A percentile compares a stretch with the other conserved stretches of the same genome.
Evolutionary conservation across 805 yeast genomes (phyloP).

Genomic region (Zygoascus tannicola): DNA sequence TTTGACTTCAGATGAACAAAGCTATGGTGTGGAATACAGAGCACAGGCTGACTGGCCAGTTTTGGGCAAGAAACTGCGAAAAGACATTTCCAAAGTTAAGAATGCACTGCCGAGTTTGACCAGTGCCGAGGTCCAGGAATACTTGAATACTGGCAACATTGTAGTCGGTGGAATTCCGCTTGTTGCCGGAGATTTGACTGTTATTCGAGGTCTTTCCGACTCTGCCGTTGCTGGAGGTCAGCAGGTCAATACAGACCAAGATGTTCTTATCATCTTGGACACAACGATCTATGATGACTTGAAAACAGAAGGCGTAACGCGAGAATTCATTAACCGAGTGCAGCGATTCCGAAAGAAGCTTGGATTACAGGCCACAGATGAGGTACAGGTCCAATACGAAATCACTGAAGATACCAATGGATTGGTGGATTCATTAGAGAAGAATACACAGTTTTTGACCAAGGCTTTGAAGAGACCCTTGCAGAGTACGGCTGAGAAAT

Average conservation of each 20-base stretch:
- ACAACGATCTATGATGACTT: constrained; percentile 79
- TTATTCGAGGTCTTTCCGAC: constrained; percentile 80
- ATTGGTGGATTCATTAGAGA: constrained; percentile 49
- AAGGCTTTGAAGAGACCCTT: constrained; percentile 70
- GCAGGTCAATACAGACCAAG: constrained; percentile 81
- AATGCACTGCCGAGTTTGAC: constrained; percentile 79
- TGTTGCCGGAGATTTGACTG: constrained; percentile 80
- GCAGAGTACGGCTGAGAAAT: constrained; percentile 37
- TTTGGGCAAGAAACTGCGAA: constrained; percentile 92
- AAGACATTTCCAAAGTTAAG: constrained; percentile 88
- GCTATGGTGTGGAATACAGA: constrained; percentile 83
- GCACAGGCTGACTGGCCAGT: constrained; percentile 99
- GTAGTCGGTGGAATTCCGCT: constrained; percentile 85
- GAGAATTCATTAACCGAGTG: constrained; percentile 93
- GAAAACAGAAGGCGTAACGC: constrained; percentile 88
- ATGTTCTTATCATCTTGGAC: constrained; percentile 83
- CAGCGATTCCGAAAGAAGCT: constrained; percentile 96
- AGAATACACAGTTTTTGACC: constrained; percentile 57
- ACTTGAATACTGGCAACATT: constrained; percentile 61
- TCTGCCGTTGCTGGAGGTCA: constrained; percentile 49
- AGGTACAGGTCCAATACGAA: constrained; percentile 76
- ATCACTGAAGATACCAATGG: constrained; percentile 40
- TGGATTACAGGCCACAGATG: constrained; percentile 91
- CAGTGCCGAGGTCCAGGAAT: constrained; percentile 73
- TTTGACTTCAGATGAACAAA: constrained; percentile 82